Evolutionary conservation across 495 filamentous ascomycete species (phyloP).

Genomic region (Hypoxylon fragiforme): DNA sequence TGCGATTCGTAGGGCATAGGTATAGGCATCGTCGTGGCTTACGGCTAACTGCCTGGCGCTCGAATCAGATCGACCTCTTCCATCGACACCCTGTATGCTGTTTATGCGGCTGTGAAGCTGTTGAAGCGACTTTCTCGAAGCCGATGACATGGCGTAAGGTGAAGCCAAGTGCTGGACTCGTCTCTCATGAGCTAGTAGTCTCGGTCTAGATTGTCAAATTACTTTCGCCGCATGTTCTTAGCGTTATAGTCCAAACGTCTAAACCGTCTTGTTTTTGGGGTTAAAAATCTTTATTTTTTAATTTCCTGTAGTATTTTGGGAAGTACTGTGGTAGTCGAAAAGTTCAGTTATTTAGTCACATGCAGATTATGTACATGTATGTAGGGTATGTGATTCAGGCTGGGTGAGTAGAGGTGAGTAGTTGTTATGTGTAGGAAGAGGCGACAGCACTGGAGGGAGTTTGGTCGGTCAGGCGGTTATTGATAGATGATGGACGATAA

Average conservation of each 20-base stretch:
- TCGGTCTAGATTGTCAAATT: neutral
- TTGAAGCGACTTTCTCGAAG: constrained; percentile 44
- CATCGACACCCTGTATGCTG: constrained; percentile 46
- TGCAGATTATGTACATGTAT: too few species aligned
- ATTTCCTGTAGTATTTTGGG: too few species aligned
- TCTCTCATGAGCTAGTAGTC: constrained; percentile 1
- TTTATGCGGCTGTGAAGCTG: constrained; percentile 47
- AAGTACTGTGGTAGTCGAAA: too few species aligned
- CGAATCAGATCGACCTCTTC: constrained; percentile 44
- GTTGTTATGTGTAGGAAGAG: too few species aligned
- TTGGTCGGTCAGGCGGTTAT: neutral
- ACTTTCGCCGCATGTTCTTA: constrained; percentile 20
- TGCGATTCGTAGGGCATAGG: constrained; percentile 85
- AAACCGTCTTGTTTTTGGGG: neutral
- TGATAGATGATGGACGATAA: constrained; percentile 1
- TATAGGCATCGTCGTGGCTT: constrained; percentile 77
- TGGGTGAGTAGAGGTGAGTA: too few species aligned
- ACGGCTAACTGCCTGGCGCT: constrained; percentile 44
- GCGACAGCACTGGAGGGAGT: neutral
- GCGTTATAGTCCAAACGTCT: neutral
- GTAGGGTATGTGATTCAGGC: too few species aligned
- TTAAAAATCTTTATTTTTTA: too few species aligned
- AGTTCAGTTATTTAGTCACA: too few species aligned
- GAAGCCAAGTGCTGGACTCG: constrained; percentile 16
- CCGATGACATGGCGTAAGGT: constrained; percentile 47